These are phyloP conservation scores for Cronartium quercuum DNA, from an alignment of 1,284 basidiomycete species.

Conservation along the genomic window DNA sequence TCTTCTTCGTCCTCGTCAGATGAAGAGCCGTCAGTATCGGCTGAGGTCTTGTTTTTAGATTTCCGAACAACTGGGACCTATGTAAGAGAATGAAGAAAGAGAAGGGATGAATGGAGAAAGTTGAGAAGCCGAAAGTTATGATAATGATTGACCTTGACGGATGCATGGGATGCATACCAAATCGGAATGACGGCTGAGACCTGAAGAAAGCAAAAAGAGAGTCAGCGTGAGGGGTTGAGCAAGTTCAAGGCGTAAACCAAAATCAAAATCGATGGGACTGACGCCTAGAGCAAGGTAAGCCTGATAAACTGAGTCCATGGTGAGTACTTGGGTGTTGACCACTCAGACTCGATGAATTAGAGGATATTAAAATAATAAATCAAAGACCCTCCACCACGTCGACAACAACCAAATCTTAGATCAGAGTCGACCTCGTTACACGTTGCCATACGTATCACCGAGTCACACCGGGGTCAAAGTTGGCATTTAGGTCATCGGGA, in stretches of 20 bases:
- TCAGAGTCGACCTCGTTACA: too few species aligned
- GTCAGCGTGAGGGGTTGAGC: background rate
- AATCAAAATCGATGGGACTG: background rate
- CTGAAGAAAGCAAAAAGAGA: constrained; percentile 28
- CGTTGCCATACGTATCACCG: too few species aligned
- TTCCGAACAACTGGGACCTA: constrained; percentile 37
- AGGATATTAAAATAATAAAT: too few species aligned
- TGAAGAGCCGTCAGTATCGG: constrained; percentile 23
- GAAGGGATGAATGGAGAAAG: background rate
- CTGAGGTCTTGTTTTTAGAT: constrained; percentile 9
- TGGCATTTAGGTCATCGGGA: too few species aligned
- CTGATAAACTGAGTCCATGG: constrained; percentile 33
- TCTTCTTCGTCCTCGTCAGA: constrained; percentile 29
- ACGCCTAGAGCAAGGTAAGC: constrained; percentile 37
- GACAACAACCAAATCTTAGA: too few species aligned
- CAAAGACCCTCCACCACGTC: too few species aligned
- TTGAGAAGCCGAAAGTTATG: background rate
- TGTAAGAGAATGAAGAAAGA: background rate
- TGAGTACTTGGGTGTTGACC: too few species aligned
- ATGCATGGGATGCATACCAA: constrained; percentile 42
- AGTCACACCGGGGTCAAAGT: too few species aligned
- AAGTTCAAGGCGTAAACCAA: background rate
- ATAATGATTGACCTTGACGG: constrained; percentile 36
- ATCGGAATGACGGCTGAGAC: constrained; percentile 44
- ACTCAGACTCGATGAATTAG: too few species aligned